Conservation (phyloP, 768 basidiomycete species). For the Rhizopogon vinicolor region DNA sequence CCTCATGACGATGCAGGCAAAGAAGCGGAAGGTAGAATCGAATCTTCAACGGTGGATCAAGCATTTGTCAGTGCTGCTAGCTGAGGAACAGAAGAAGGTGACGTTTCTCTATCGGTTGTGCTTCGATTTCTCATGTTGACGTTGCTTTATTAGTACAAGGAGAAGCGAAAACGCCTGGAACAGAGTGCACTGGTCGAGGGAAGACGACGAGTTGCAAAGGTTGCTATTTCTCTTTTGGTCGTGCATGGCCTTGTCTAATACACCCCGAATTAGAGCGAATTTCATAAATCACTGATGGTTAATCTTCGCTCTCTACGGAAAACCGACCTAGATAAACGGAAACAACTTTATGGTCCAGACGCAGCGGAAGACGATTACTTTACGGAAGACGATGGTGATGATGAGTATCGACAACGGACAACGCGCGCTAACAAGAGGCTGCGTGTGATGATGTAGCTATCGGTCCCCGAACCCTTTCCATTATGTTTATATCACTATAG, state of each 20-base stretch:
- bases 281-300: conserved; percentile 56
- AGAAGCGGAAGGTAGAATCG: conserved; percentile 37
- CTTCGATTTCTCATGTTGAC: conserved; percentile 1
- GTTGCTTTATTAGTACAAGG: conserved; percentile 44
- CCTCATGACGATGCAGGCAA: conserved; percentile 24
- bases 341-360: conserved; percentile 36
- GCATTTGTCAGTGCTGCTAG: conserved; percentile 53
- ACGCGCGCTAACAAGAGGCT: conserved; percentile 24
- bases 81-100: conserved; percentile 71
- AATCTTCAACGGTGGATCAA: conserved; percentile 65
- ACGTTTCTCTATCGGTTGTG: not conserved
- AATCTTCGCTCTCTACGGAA: conserved; percentile 60
- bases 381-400: conserved; percentile 31
- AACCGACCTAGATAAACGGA: conserved; percentile 48
- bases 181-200: conserved; percentile 35
- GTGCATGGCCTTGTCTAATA: conserved; percentile 1
- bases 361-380: conserved; percentile 30
- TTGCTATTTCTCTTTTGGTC: conserved; percentile 20
- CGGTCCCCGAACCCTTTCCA: not conserved
- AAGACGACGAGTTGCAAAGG: conserved; percentile 57
- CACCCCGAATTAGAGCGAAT: conserved; percentile 48
- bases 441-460: conserved; percentile 16
- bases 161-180: conserved; percentile 54
- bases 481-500: conserved; percentile 3
- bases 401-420: conserved; percentile 26